These are phyloP conservation scores for Eucalyptus camaldulensis DNA, from an alignment of 345 rosid genomes.

Conservation along the genomic window DNA sequence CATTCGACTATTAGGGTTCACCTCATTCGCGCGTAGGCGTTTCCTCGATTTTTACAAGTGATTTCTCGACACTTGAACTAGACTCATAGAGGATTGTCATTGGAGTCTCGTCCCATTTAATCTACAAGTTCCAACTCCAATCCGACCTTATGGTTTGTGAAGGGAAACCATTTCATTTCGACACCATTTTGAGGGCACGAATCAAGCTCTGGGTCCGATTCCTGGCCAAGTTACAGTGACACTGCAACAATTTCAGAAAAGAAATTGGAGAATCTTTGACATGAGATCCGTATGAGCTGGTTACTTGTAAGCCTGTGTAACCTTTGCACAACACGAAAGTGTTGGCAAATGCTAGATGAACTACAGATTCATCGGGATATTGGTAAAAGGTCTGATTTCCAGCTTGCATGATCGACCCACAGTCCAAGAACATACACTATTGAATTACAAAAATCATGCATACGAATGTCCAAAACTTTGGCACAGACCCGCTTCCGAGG, in stretches of 20 bases:
- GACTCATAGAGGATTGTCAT: neutral
- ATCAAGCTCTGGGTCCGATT: neutral
- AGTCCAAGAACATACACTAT: neutral
- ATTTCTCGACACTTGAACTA: neutral
- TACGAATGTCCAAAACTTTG: neutral
- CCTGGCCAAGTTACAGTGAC: neutral
- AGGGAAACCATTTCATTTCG: neutral
- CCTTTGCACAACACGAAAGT: neutral
- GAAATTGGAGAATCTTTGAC: neutral
- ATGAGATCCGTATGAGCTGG: neutral
- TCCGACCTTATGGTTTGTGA: neutral
- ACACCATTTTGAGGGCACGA: rapidly evolving
- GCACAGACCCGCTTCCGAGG: neutral
- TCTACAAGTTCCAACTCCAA: neutral
- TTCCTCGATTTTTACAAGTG: neutral
- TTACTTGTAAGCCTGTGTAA: neutral
- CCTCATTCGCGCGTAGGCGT: rapidly evolving
- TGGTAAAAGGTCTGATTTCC: neutral
- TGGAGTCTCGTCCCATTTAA: neutral
- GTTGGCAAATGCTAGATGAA: neutral
- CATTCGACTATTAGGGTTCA: neutral
- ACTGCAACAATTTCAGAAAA: neutral
- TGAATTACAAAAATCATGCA: neutral
- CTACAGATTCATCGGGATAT: neutral
- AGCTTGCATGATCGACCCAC: neutral